Evolutionary conservation across 2,329 filamentous ascomycete species (phyloP), one percentile per base, ranked within the genome.

Genomic region (Aspergillus pseudoglaucus): DNA sequence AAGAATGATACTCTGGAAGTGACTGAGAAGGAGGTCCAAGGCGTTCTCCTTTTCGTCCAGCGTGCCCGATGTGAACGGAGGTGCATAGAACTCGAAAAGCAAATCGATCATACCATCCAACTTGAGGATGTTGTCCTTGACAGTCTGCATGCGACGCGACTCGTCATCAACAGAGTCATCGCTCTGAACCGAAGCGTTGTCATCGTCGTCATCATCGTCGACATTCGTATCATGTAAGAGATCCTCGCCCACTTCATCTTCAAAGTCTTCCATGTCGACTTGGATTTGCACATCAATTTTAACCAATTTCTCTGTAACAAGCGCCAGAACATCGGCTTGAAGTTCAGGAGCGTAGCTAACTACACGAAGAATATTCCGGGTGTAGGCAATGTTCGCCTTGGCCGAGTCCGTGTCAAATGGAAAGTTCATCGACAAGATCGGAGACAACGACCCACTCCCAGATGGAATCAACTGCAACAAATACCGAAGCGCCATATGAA

Each of bases 211-310:
- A 6, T 62, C 70, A 8, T 67, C 75, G 14, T 78, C 73, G 45
- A 52, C 46, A 57, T 53, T 22, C 9, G 73, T 69, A 3, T 75
- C 72, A n/a, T 82, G 77, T 33, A 81, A 75, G 51, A 76, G 69
- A 46, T 83, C 82, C 20, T 90, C 83, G 47, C 89, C 87, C 8
- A 89, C 77, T 47, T 94, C 88, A 53, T 97, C 91, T 53, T 96
- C 91, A 52, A 95, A 74, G 58, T 97, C 90, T 53, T 97, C 90
- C 60, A 97, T 75, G 60, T 97, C 90, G 44, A 90, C 81, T 68
- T 96, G 91, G 67, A 97, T 93, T 64, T 96, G 88, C 1, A 95
- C 89, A 64, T 98, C 93, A 49, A 97, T 88, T 69, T 93, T 93
- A 60, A 97, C 88, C 6, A 97, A 77, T 53, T 88, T 84, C 57